These are phyloP conservation scores for Tricholoma furcatifolium DNA, from an alignment of 768 basidiomycete genomes.

Conservation along the genomic window DNA sequence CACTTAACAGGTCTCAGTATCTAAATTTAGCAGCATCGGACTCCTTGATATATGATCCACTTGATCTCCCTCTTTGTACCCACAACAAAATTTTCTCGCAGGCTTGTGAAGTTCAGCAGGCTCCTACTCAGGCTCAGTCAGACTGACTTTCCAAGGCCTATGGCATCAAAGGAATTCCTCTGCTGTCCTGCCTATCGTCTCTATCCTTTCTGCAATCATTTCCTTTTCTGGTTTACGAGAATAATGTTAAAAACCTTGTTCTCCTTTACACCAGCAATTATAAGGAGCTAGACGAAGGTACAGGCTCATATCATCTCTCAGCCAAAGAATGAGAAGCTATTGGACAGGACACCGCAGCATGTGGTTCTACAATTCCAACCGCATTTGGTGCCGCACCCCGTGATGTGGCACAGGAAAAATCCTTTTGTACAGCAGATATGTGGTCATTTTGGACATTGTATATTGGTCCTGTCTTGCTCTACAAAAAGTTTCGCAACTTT, in stretches of 20 bases:
- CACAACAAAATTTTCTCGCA: conserved; percentile 15
- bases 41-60: conserved; percentile 18
- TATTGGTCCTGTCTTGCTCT: conserved; percentile 20
- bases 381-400: conserved; percentile 24
- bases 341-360: conserved; percentile 25
- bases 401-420: conserved; percentile 26
- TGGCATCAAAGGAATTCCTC: conserved; percentile 35
- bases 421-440: conserved; percentile 18
- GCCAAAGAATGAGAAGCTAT: conserved; percentile 34
- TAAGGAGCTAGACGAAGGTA: conserved; percentile 32
- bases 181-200: conserved; percentile 28
- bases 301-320: conserved; percentile 21
- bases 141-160: conserved; percentile 16
- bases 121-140: conserved; percentile 14
- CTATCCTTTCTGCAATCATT: conserved; percentile 34
- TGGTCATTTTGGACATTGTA: conserved; percentile 22
- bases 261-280: conserved; percentile 37
- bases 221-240: conserved; percentile 39
- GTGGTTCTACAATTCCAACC: conserved; percentile 26
- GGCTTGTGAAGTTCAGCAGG: conserved; percentile 17
- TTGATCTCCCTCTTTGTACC: conserved; percentile 16
- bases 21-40: background rate
- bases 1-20: conserved; percentile 13
- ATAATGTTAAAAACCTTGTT: conserved; percentile 36
- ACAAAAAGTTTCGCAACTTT: conserved; percentile 20